Base-by-base conservation (phyloP, 2,329 filamentous ascomycete genomes). In the Botrytis pseudocinerea region DNA sequence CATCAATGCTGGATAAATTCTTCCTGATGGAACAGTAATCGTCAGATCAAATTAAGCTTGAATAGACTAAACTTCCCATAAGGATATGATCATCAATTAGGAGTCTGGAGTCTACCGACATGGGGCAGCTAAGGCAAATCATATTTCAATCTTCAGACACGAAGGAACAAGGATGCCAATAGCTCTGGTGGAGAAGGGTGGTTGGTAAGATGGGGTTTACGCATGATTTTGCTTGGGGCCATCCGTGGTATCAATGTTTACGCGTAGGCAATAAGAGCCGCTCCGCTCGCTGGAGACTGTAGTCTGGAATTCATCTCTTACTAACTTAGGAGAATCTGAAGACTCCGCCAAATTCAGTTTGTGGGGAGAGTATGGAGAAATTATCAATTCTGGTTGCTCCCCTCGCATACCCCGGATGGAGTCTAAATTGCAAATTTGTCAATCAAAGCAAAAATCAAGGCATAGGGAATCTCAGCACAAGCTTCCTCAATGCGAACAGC, bases 131-230 rank as follows among this genome's bases (percentile, higher is more conserved):
- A 42, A n/a, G 35, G 35, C 60, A 65, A 65, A 54, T n/a, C 62
- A 32, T 5, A 35, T 64, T 46, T 44, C 32, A 22, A 35, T 14
- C 25, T 54, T 8, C 32, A 66, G 38, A 54, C 12, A 62, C 22
- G 6, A 61, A 40, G n/a, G 7, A n/a, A 51, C 60, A 54, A 64
- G 60, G 46, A 57, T 42, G n/a, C 4, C 42, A 20, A 18, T 64
- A 25, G 38, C 25, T 42, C n/a, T 6, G 57, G 60, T 44, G 46
- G 69, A 65, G 60, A 44, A 71, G n/a, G 61, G n/a, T 61, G 60
- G 69, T 71, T 71, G 69, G 59, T 71, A 38, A 66, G 64, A 54
- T 40, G 46, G 25, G 64, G 22, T 51, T 48, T 65, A 14, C 35
- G 25, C 25, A 38, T 48, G 42, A 38, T 65, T 51, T 65, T 32